Base-by-base conservation (phyloP, 768 basidiomycete species). In the Sporobolomyces phaffii region DNA sequence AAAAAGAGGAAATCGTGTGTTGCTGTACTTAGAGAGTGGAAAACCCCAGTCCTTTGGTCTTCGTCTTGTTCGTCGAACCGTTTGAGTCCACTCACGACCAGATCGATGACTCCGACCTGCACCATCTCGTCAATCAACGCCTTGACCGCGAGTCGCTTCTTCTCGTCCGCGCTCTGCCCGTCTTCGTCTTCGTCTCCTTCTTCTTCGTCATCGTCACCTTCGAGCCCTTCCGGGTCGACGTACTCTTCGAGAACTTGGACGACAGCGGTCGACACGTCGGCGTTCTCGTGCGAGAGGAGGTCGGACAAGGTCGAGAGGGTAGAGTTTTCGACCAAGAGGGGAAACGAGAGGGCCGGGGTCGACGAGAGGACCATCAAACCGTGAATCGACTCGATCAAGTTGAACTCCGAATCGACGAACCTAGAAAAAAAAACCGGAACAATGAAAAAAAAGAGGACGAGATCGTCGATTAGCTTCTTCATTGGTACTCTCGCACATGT, bases 341-440 rank as follows among this genome's bases (percentile, higher is more conserved):
- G 87, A 77, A 96, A 99, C 65, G 91, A 88, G 26, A 90, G 77
- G 10, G 82, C 80, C 0, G 93, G 89, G 5, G 83, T 83, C 75
- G 96, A 91, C 1, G 94, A 88, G 26, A 99, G 81, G 8, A 92
- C 87, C n/a, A 96, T 81, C 50, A 99, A 79, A 1, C 85, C 83
- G 77, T 94, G 93, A 60, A 98, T 84, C 11, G 91, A 85, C 61
- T 81, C 80, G 75, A 98, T 92, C 9, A 99, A 84, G 75, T 96
- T 91, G 29, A 91, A 90, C 81, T 99, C 96, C 1, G 96, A 98
- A 77, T 98, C 96, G 73, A 99, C 97, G 82, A 98, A 99, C 78
- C 94, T 98, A 51, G 31, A 65, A 17, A n/a, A 45, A 14, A 26
- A 36, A 8, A 26, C 20, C 7, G 43, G 22, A n/a, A 20, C n/a